phyloP scores from a whole-genome alignment of 257 asterid species.

The Nicotiana paniculata region DNA sequence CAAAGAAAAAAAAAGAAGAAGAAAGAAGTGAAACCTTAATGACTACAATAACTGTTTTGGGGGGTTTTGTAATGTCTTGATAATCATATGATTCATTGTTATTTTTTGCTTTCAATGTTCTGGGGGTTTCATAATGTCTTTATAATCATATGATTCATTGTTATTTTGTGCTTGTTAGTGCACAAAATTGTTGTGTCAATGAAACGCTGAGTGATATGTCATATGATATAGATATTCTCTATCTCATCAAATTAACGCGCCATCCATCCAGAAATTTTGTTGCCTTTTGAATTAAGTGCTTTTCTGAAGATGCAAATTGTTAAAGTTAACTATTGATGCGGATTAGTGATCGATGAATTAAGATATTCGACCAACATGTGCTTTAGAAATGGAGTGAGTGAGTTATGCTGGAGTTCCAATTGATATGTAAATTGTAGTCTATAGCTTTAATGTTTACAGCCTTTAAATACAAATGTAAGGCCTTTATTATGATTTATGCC shows the following conservation, averaged over 20 bases:
- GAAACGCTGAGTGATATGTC: no score
- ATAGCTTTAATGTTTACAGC: background rate
- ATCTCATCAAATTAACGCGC: background rate
- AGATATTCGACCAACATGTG: background rate
- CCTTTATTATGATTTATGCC: background rate
- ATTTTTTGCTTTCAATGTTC: background rate
- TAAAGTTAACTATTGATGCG: background rate
- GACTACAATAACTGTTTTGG: background rate
- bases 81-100: background rate
- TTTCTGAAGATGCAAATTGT: constrained; percentile 2
- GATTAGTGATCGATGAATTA: background rate
- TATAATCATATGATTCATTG: background rate
- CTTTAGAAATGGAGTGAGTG: background rate
- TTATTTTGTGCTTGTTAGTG: background rate
- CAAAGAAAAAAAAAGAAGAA: no score
- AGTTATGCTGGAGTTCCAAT: background rate
- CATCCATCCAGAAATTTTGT: background rate
- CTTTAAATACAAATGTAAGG: background rate
- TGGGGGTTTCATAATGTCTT: background rate
- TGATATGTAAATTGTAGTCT: background rate
- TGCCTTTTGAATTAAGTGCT: background rate
- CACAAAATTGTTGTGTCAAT: no score
- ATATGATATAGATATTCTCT: background rate
- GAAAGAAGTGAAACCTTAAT: background rate
- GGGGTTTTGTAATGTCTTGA: background rate